These are phyloP conservation scores for Boletus sp. DNA, from an alignment of 768 basidiomycete species.

Conservation along the genomic window DNA sequence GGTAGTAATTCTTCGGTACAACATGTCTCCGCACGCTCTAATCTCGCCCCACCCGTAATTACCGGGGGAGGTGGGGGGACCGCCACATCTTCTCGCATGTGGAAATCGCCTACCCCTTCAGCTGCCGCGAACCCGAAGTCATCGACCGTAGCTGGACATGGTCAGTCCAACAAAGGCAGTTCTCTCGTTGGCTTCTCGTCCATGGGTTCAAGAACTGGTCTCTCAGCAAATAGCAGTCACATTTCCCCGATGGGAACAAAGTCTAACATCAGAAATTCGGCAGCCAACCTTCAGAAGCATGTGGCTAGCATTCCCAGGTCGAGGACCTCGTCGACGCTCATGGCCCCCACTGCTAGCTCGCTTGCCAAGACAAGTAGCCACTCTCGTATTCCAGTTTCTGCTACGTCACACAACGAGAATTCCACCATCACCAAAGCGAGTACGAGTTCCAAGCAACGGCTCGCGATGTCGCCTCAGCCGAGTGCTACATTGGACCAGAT, in stretches of 20 bases:
- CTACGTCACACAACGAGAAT: conserved; percentile 14
- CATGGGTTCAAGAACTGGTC: conserved; percentile 37
- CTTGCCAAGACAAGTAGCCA: conserved; percentile 51
- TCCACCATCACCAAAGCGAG: conserved; percentile 7
- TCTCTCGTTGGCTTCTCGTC: conserved; percentile 35
- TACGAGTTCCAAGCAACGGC: conserved; percentile 13
- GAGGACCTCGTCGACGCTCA: conserved; percentile 48
- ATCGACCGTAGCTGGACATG: conserved; percentile 18
- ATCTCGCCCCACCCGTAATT: conserved; percentile 10
- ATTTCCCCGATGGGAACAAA: conserved; percentile 32
- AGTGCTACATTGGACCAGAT: conserved; percentile 30
- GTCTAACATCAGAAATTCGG: conserved; percentile 14
- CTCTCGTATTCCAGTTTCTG: conserved; percentile 26
- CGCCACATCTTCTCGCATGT: conserved; percentile 12
- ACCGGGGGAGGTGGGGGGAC: conserved; percentile 7
- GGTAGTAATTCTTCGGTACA: conserved; percentile 8
- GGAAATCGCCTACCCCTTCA: conserved; percentile 23
- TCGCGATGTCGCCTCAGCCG: conserved; percentile 12
- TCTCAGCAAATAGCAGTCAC: conserved; percentile 16
- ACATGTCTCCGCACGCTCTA: conserved; percentile 8
- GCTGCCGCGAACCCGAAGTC: conserved; percentile 12
- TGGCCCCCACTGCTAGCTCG: conserved; percentile 78
- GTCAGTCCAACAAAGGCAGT: conserved; percentile 14
- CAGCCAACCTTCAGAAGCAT: conserved; percentile 8
- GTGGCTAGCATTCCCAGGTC: conserved; percentile 15